Evolutionary conservation across 148 eudicot genomes (phyloP).

Genomic region (Camellia lanceoleosa): DNA sequence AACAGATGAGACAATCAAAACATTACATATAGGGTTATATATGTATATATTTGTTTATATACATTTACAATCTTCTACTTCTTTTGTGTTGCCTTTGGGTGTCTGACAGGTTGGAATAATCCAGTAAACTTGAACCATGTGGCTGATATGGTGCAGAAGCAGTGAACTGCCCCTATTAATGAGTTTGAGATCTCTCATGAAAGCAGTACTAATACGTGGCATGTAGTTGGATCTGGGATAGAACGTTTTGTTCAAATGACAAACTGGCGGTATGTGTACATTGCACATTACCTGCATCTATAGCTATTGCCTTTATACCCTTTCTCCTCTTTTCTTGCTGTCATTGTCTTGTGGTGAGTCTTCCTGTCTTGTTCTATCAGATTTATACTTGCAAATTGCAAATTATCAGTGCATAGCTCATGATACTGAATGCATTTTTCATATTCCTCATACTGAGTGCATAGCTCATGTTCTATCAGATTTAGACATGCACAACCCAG

Average conservation of each 20-base stretch:
- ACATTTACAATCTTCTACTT: neutral
- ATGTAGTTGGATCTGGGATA: conserved; percentile 74
- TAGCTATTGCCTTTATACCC: neutral
- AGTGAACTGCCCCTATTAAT: conserved; percentile 62
- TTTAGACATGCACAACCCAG: neutral
- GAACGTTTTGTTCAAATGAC: conserved; percentile 97
- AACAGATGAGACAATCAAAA: neutral
- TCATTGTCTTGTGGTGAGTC: neutral
- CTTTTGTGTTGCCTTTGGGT: neutral
- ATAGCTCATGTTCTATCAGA: too few species aligned
- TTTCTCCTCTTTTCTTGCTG: neutral
- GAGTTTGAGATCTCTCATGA: conserved; percentile 79
- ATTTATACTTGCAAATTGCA: neutral
- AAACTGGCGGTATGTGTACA: conserved; percentile 73
- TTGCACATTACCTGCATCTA: neutral
- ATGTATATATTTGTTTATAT: neutral
- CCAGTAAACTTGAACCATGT: conserved; percentile 66
- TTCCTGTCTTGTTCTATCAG: neutral
- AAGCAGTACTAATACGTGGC: conserved; percentile 60
- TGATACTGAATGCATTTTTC: neutral
- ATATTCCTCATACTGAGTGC: neutral
- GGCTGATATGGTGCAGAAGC: conserved; percentile 74
- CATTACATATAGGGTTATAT: neutral
- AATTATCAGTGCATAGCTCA: neutral
- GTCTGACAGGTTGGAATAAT: conserved; percentile 40